A percentile compares a stretch with the other conserved stretches of the same genome.
These are phyloP conservation scores for Immersiella caudata DNA, from an alignment of 495 filamentous ascomycete genomes.

Conservation along the genomic window DNA sequence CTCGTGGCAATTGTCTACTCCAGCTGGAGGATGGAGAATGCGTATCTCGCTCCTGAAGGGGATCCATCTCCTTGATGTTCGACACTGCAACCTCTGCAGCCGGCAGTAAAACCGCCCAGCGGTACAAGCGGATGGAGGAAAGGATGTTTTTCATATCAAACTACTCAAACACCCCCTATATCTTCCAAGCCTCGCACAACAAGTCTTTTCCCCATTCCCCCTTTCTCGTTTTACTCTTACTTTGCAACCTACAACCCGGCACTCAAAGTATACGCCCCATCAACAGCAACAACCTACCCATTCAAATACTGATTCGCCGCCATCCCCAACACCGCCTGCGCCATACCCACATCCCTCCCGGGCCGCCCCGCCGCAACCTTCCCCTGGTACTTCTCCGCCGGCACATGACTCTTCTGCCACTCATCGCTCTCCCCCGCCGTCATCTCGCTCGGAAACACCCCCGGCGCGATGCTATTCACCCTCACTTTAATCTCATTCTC, in stretches of 20 bases:
- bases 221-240: too few species aligned
- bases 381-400: conserved; percentile 60
- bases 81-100: too few species aligned
- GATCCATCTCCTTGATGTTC: too few species aligned
- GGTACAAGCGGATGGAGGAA: too few species aligned
- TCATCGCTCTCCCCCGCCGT: conserved; percentile 60
- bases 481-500: conserved; percentile 59
- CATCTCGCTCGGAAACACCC: conserved; percentile 74
- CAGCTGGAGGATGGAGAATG: too few species aligned
- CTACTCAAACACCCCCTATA: too few species aligned
- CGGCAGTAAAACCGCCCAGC: too few species aligned
- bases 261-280: conserved; percentile 55
- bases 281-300: conserved; percentile 67
- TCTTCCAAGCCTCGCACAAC: too few species aligned
- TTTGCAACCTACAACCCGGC: conserved; percentile 25
- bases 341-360: conserved; percentile 77
- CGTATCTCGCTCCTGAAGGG: too few species aligned
- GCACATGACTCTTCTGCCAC: conserved; percentile 65
- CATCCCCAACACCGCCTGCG: conserved; percentile 62
- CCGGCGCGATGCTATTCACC: conserved; percentile 71
- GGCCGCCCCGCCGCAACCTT: conserved; percentile 63
- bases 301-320: conserved; percentile 72
- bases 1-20: background rate
- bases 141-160: too few species aligned
- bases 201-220: background rate